These are phyloP conservation scores for Mixia osmundae DNA, from an alignment of 1,284 basidiomycete genomes.

Conservation along the genomic window DNA sequence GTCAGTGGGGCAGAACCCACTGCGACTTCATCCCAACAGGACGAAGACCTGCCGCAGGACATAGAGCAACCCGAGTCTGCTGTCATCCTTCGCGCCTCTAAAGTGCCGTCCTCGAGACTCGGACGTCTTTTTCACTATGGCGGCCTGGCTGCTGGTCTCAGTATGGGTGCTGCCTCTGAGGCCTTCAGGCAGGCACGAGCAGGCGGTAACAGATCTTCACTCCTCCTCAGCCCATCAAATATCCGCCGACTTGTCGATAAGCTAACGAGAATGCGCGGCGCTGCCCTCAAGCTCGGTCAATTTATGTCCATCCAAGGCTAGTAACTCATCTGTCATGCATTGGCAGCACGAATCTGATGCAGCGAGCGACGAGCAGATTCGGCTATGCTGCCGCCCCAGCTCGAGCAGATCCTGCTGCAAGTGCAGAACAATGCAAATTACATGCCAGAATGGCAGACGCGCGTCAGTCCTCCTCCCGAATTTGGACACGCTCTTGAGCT, in stretches of 20 bases:
- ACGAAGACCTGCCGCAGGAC: no score
- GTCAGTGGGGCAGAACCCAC: no score
- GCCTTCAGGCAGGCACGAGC: slow-evolving; percentile 23
- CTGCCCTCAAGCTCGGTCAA: slow-evolving; percentile 87
- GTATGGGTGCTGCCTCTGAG: slow-evolving; percentile 35
- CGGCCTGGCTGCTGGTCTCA: slow-evolving; percentile 47
- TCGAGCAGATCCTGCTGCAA: slow-evolving; percentile 66
- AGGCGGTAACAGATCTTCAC: slow-evolving; percentile 9
- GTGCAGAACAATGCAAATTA: slow-evolving; percentile 94
- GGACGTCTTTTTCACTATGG: slow-evolving; percentile 81
- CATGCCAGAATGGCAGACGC: slow-evolving; percentile 97
- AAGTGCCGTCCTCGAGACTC: slow-evolving; percentile 64
- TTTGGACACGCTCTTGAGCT: no score
- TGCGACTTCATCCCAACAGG: no score
- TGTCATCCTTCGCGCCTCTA: slow-evolving; percentile 46
- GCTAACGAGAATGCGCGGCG: slow-evolving; percentile 80
- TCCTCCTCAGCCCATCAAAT: slow-evolving; percentile 74
- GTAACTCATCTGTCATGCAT: slow-evolving; percentile 1
- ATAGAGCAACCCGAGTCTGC: no score
- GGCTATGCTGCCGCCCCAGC: slow-evolving; percentile 61
- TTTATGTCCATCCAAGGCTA: slow-evolving; percentile 91
- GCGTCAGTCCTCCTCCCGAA: slow-evolving; percentile 29
- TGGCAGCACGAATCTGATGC: background rate
- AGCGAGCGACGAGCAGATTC: slow-evolving; percentile 46
- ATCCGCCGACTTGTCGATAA: slow-evolving; percentile 74